phyloP scores from a whole-genome alignment of 192 early-diverging fungal genomes.

The Dissophora globulifera region DNA sequence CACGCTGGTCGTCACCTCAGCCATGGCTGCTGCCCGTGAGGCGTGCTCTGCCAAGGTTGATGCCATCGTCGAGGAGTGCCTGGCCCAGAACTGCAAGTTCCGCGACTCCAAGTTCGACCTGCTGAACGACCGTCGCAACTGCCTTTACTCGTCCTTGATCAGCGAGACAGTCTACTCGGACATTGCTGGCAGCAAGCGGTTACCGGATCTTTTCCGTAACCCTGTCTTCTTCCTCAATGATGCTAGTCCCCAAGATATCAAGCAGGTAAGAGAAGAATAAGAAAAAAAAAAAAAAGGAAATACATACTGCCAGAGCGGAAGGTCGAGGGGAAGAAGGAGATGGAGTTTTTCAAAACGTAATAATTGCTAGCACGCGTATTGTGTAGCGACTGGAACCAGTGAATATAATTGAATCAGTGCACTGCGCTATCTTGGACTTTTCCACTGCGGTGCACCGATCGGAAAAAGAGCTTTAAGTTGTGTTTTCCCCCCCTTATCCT shows the following conservation, averaged over 20 bases:
- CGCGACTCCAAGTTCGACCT: slow-evolving; percentile 49
- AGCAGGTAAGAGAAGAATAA: slow-evolving; percentile 50
- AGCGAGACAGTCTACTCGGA: slow-evolving; percentile 42
- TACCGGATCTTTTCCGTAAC: slow-evolving; percentile 58
- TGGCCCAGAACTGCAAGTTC: slow-evolving; percentile 44
- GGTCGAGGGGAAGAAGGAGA: too few species aligned
- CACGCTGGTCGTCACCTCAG: slow-evolving; percentile 33
- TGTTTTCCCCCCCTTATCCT: too few species aligned
- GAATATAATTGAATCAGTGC: too few species aligned
- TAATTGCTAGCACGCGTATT: too few species aligned
- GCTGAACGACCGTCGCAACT: slow-evolving; percentile 48
- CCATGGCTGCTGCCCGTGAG: slow-evolving; percentile 33
- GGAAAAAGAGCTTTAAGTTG: too few species aligned
- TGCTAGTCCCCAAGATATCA: slow-evolving; percentile 43
- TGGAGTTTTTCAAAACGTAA: too few species aligned
- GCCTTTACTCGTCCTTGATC: slow-evolving; percentile 48
- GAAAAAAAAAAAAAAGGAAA: background rate
- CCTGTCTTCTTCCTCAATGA: slow-evolving; percentile 63
- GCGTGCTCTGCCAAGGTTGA: slow-evolving; percentile 45
- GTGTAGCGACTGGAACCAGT: too few species aligned
- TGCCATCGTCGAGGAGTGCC: slow-evolving; percentile 47
- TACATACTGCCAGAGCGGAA: background rate
- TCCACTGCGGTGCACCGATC: too few species aligned
- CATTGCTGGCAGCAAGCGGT: slow-evolving; percentile 39
- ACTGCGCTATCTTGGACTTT: too few species aligned